Base-by-base conservation (phyloP, 169 alveolate species). In the Miamiensis avidus region DNA sequence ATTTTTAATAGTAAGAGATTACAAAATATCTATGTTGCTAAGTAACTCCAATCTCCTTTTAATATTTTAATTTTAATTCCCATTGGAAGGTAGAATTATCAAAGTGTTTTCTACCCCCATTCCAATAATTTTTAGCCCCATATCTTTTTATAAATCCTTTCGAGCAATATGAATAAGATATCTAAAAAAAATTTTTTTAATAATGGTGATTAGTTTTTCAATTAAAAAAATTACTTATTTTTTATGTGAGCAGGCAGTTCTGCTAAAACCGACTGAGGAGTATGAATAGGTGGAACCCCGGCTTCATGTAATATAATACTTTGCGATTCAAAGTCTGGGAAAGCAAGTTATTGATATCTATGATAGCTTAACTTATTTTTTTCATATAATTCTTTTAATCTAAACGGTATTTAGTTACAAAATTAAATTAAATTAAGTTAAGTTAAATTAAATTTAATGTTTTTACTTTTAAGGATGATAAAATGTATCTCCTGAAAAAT, bases 1-100 rank as follows among this genome's bases (percentile, higher is more conserved):
- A 81, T 88, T 95, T 87, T 91, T 95, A 94, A 88, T 92, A 88
- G 90, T 86, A 28, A 86, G 29, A 75, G 81, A 34, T 65, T 86
- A 86, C 30, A 86, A 81, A 25, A 86, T 86, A 75, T 86, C 90
- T 11, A 86, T 86, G 0, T 82, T 69, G n/a, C 87, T 81, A 32
- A 86, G 65, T 81, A 86, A 49, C 28, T 86, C 90, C 11, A 86
- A 34, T 86, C 90, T 86, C 75, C 90, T 86, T n/a, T 79, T 49
- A 16, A 78, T 81, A 26, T 76, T 69, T 20, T 81, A 30, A 74
- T 86, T 83, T 32, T 86, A 81, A 64, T 81, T 75, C 0, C 82
- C 74, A 49, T 82, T 81, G 0, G 86, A 78, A 34, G 90, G 90
- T 30, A 77, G 72, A 30, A 86, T 49, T 15, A 86, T 86, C 75